Conservation (phyloP, 2,329 filamentous ascomycete species). For the Xylariaceae sp. region DNA sequence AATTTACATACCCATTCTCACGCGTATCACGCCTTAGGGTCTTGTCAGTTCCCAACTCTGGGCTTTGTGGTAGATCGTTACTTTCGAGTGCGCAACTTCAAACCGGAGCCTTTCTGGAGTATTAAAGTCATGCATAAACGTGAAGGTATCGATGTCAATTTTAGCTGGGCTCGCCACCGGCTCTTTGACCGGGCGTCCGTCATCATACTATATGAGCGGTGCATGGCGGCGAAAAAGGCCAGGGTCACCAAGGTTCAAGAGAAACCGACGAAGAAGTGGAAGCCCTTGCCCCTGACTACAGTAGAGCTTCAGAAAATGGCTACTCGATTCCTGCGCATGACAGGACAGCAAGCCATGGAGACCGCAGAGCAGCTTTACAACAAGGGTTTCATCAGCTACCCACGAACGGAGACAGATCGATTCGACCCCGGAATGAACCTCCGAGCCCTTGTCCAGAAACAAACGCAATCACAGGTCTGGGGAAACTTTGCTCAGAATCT, state of each 20-base stretch:
- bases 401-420: slow-evolving; percentile 92
- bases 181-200: slow-evolving; percentile 84
- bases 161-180: slow-evolving; percentile 74
- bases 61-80: slow-evolving; percentile 97
- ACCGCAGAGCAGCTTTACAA: slow-evolving; percentile 85
- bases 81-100: slow-evolving; percentile 87
- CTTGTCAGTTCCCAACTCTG: slow-evolving; percentile 93
- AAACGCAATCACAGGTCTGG: slow-evolving; percentile 72
- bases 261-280: slow-evolving; percentile 91
- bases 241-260: slow-evolving; percentile 80
- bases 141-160: slow-evolving; percentile 73
- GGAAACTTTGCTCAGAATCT: slow-evolving; percentile 73
- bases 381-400: slow-evolving; percentile 95
- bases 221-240: slow-evolving; percentile 68
- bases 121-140: slow-evolving; percentile 79
- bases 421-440: slow-evolving; percentile 90
- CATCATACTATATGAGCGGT: slow-evolving; percentile 78
- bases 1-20: slow-evolving; percentile 13
- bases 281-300: slow-evolving; percentile 86
- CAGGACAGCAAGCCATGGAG: slow-evolving; percentile 83
- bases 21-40: slow-evolving; percentile 44
- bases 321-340: slow-evolving; percentile 82
- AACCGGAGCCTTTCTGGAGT: slow-evolving; percentile 86
- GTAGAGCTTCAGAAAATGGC: slow-evolving; percentile 96
- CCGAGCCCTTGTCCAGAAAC: slow-evolving; percentile 72